A percentile compares a stretch with the other conserved stretches of the same genome.
These are phyloP conservation scores for Rickenella mellea DNA, from an alignment of 768 basidiomycete genomes.

Conservation along the genomic window DNA sequence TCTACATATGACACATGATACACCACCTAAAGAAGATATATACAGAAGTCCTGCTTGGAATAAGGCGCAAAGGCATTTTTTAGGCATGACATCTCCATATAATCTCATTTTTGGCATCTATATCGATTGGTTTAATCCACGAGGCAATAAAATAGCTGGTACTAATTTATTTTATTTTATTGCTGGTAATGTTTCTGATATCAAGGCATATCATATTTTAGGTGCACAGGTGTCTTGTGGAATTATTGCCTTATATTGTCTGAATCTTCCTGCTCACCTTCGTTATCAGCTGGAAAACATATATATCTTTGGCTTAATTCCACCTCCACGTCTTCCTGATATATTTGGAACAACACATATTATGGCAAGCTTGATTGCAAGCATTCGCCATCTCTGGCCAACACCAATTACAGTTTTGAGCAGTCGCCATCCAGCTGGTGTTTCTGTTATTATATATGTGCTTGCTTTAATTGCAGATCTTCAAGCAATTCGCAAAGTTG, in stretches of 20 bases:
- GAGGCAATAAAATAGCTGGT: constrained; percentile 12
- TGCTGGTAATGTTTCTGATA: too few species aligned
- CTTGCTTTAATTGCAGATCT: constrained; percentile 11
- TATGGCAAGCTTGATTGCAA: constrained; percentile 6
- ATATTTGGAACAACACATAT: constrained; percentile 9
- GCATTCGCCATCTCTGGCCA: constrained; percentile 5
- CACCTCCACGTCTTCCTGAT: constrained; percentile 8
- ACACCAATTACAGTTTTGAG: too few species aligned
- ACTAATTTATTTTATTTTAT: too few species aligned
- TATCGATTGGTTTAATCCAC: constrained; percentile 20
- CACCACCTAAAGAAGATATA: constrained; percentile 14
- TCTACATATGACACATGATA: too few species aligned
- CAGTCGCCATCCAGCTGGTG: constrained; percentile 7
- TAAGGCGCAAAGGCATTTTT: background rate
- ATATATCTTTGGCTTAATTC: constrained; percentile 9
- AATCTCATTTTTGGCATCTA: constrained; percentile 15
- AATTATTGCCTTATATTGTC: constrained; percentile 10
- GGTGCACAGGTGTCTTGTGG: constrained; percentile 13
- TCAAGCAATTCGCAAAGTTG: constrained; percentile 7
- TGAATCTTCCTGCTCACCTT: constrained; percentile 9
- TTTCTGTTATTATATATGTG: constrained; percentile 4
- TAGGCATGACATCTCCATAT: constrained; percentile 1
- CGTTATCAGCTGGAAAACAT: constrained; percentile 9
- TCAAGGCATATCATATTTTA: too few species aligned
- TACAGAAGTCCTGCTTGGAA: constrained; percentile 9